A percentile compares a stretch with the other conserved stretches of the same genome.
Evolutionary conservation across 352 stramenopile genomes (phyloP).

Genomic region (Pythium phragmitis): DNA sequence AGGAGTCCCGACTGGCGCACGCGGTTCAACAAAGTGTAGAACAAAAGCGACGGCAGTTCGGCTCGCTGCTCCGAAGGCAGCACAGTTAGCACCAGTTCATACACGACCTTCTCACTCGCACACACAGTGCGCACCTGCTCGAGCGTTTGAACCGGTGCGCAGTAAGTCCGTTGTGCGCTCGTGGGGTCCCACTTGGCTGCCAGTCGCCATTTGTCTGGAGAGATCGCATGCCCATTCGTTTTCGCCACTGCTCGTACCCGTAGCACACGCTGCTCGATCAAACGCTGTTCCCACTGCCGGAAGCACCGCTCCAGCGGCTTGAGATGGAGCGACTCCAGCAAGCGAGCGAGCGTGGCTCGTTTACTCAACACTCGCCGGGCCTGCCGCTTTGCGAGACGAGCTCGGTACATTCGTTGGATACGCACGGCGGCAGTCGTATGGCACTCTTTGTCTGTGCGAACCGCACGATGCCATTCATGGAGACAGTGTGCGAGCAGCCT

Average conservation of each 20-base stretch:
- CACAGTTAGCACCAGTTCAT: background rate
- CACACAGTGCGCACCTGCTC: slow-evolving; percentile 44
- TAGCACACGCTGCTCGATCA: slow-evolving; percentile 52
- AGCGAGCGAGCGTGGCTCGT: slow-evolving; percentile 40
- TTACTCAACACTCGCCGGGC: slow-evolving; percentile 49
- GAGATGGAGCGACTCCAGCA: slow-evolving; percentile 44
- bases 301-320: slow-evolving; percentile 67
- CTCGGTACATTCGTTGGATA: slow-evolving; percentile 53
- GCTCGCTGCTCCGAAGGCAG: slow-evolving; percentile 32
- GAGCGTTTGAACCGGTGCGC: slow-evolving; percentile 27
- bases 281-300: slow-evolving; percentile 44
- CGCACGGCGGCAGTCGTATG: slow-evolving; percentile 18
- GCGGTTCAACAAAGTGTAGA: slow-evolving; percentile 71
- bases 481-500: slow-evolving; percentile 6
- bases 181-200: slow-evolving; percentile 15
- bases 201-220: slow-evolving; percentile 23
- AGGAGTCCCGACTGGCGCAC: slow-evolving; percentile 63
- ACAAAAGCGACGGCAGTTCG: slow-evolving; percentile 62
- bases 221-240: slow-evolving; percentile 7
- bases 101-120: background rate
- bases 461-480: slow-evolving; percentile 15
- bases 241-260: slow-evolving; percentile 36
- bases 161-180: background rate
- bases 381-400: slow-evolving; percentile 38
- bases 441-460: slow-evolving; percentile 14